Evolutionary conservation across 2,329 filamentous ascomycete genomes (phyloP).

Genomic region (Ophiostoma montium): DNA sequence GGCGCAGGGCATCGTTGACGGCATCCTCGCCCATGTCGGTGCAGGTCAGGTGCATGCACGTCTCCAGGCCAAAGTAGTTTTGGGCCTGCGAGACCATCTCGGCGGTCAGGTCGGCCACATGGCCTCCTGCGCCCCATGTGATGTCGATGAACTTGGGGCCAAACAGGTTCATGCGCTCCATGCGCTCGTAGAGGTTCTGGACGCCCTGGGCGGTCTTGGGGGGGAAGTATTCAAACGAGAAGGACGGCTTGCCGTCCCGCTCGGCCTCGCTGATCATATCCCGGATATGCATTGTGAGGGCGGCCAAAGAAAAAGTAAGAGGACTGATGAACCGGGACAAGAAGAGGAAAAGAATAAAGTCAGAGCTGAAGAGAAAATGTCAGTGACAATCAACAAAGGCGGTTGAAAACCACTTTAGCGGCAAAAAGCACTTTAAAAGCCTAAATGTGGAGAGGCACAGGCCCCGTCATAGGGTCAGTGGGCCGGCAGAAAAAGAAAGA

Average conservation of each 20-base stretch:
- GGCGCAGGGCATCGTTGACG: conserved; percentile 74
- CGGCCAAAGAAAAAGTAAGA: not conserved
- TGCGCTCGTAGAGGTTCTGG: conserved; percentile 97
- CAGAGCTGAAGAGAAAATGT: not conserved
- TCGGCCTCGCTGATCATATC: conserved; percentile 78
- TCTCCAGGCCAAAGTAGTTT: conserved; percentile 88
- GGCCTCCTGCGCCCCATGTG: conserved; percentile 93
- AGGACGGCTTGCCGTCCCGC: conserved; percentile 66
- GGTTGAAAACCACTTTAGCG: too few species aligned
- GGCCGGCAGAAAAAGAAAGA: not conserved
- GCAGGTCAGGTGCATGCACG: conserved; percentile 97
- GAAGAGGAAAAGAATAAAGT: not conserved
- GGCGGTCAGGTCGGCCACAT: conserved; percentile 79
- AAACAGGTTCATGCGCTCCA: conserved; percentile 85
- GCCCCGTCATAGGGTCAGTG: not conserved
- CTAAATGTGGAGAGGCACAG: not conserved
- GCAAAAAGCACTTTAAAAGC: not conserved
- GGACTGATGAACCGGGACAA: not conserved
- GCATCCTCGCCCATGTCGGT: conserved; percentile 94
- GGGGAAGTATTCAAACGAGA: conserved; percentile 99
- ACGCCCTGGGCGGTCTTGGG: conserved; percentile 96
- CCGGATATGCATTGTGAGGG: conserved; percentile 75
- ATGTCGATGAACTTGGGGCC: conserved; percentile 92
- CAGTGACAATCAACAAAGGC: not conserved
- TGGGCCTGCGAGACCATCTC: conserved; percentile 97